Evolutionary conservation across 2,329 filamentous ascomycete species (phyloP), one percentile per base, ranked within the genome.

Genomic region (Tolypocladium amazonense): DNA sequence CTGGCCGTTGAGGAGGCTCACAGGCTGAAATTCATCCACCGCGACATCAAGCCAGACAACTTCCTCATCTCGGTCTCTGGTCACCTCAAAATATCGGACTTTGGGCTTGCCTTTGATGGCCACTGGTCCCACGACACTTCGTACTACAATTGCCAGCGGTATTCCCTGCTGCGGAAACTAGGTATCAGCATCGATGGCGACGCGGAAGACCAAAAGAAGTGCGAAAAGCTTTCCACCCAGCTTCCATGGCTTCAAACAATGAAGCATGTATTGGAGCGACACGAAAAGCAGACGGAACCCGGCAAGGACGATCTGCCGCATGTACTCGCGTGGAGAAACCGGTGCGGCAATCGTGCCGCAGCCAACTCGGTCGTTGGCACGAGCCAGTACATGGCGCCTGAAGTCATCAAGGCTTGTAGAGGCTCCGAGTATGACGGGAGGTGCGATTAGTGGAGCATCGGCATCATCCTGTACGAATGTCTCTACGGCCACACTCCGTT

Each of bases 381-480:
- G 2, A 96, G 92, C 71, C 93, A 97, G 70, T 97, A 97, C 76
- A 97, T 97, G 94, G 93, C 94, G 0, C 93, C 93, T 2, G 94
- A 97, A 76, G 90, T 97, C 90, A 92, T 35, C 83, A 91, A 56
- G 76, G 64, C 59, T 55, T 61, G 60, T 27, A 60, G 59, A 33
- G 62, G 62, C 47, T 60, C 45, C 27, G 64, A 81, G 43, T 97
- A 97, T 72, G 94, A 97, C 74, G 93, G 90, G 37, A 83, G 93
- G 69, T 97, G 93, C 74, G 93, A 97, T 74, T 97, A 84, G 91
- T 97, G 90, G 93, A 97, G 92, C 74, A 84, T 97, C 66, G 93
- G 92, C 58, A 86, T 97, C 69, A 97, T 97, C 69, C 75, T 97
- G 60, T 97, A 90, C 69, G 93, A 97, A 80, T 97, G 93, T 68